Conservation (phyloP, 176 grass and related monocot genomes). For the Hsuehochloa calcarea region DNA sequence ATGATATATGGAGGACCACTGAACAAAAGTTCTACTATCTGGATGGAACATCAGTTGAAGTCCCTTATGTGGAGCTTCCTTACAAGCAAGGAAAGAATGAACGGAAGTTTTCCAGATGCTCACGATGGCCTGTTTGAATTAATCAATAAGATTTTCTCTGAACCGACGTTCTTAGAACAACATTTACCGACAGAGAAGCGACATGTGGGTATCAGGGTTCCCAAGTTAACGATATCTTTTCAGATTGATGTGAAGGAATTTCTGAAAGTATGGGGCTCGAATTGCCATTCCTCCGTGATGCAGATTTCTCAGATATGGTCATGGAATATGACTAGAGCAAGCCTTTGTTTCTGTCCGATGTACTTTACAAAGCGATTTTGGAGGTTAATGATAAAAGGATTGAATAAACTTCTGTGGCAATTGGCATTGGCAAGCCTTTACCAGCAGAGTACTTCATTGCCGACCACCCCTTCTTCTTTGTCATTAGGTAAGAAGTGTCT, state of each 20-base stretch:
- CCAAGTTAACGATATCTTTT: conserved; percentile 49
- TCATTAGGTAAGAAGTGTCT: conserved; percentile 50
- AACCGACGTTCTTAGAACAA: conserved; percentile 33
- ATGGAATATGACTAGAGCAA: conserved; percentile 26
- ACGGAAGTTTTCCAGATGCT: conserved; percentile 46
- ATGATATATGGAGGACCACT: conserved; percentile 23
- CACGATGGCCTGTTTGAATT: conserved; percentile 54
- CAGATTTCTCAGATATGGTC: conserved; percentile 52
- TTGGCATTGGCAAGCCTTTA: conserved; percentile 34
- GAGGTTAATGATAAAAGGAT: conserved; percentile 44
- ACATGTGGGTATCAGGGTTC: conserved; percentile 44
- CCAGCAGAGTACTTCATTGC: conserved; percentile 39
- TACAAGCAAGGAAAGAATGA: conserved; percentile 44
- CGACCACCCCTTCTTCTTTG: conserved; percentile 49
- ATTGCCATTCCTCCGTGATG: conserved; percentile 43
- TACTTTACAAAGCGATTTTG: conserved; percentile 48
- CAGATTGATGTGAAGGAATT: conserved; percentile 34
- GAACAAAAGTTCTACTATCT: conserved; percentile 41
- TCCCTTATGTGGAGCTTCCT: conserved; percentile 50
- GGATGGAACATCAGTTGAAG: conserved; percentile 38
- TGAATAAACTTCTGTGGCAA: conserved; percentile 22
- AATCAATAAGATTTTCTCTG: conserved; percentile 43
- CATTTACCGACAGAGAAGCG: conserved; percentile 47
- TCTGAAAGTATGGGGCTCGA: conserved; percentile 49
- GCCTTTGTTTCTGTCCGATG: conserved; percentile 45